Base-by-base conservation (phyloP, 129 eudicot species). In the Lactuca sativa region DNA sequence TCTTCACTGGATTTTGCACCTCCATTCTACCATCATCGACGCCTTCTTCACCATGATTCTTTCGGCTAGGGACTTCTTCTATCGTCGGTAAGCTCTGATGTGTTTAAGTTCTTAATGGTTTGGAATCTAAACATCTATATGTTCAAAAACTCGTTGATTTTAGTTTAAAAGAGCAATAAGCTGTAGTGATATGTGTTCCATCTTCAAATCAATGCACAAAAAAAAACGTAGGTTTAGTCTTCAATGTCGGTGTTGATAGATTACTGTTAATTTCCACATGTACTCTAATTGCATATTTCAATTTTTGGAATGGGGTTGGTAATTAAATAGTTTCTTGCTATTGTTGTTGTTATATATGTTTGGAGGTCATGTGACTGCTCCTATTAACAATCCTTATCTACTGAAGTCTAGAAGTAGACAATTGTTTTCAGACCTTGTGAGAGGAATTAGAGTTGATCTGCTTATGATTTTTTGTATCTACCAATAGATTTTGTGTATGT, bases 381-480 rank as follows among this genome's bases (percentile, higher is more conserved):
- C 93, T 61, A 80, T 66, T 64, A 81, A 83, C 74, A 95, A 93
- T 87, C 99, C 99, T 56, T 97, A 95, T 78, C 84, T 95, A 44
- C 87, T 97, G 61, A 95, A 84, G 74, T 95, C 99, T 41, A 93
- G 97, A 63, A 95, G 99, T 80, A 86, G 96, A 65, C 81, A 86
- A 49, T 84, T 84, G 64, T 77, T 87, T 59, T 81, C 76, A 41
- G 96, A 95, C 69, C 82, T 87, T 59, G 99, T 95, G 77, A 74
- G 80, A 58, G 59, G 41, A 58, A 38, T 9, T 52, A 21, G 21
- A 40, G 44, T 73, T 71, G 62, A 75, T 55, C 59, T 37, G 13
- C 21, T 21, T 21, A 21, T 21, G 21, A 21, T 21, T 21, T 21
- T 0, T 21, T 21, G 21, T 21, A 21, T 21, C 21, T 21, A 21